phyloP scores from a whole-genome alignment of 306 rosid species.

The Cucumis sativus region DNA sequence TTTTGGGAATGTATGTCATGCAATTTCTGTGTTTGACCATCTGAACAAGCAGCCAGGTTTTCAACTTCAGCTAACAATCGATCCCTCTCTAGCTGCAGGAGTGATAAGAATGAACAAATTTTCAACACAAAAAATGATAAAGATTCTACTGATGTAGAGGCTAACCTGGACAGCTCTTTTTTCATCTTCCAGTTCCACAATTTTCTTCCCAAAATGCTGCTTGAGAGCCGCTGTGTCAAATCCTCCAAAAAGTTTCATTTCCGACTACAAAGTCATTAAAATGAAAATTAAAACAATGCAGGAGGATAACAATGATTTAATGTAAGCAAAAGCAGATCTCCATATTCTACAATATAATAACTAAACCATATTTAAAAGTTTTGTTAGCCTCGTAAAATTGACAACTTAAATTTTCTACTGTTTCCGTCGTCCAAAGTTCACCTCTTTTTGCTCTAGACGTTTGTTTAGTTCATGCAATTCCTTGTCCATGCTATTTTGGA shows the following conservation, averaged over 20 bases:
- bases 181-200: conserved; percentile 89
- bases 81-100: conserved; percentile 84
- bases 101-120: conserved; percentile 15
- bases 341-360: background rate
- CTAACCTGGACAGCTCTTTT: conserved; percentile 83
- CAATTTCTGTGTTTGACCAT: conserved; percentile 88
- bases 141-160: conserved; percentile 16
- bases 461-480: conserved; percentile 87
- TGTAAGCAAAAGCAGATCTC: background rate
- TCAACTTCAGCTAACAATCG: conserved; percentile 89
- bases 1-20: conserved; percentile 91
- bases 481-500: conserved; percentile 91
- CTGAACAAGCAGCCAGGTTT: conserved; percentile 85
- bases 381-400: background rate
- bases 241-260: conserved; percentile 86
- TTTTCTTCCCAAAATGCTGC: conserved; percentile 96
- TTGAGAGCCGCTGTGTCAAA: conserved; percentile 69
- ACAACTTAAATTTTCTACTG: background rate
- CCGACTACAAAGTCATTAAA: conserved; percentile 37
- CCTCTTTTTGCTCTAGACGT: conserved; percentile 97
- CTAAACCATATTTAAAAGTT: background rate
- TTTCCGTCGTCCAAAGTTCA: background rate
- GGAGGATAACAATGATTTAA: background rate
- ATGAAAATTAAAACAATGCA: background rate
- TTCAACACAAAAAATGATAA: conserved; percentile 10